Evolutionary conservation across 208 protist genomes (phyloP).

Genomic region (Phytomonas francai): DNA sequence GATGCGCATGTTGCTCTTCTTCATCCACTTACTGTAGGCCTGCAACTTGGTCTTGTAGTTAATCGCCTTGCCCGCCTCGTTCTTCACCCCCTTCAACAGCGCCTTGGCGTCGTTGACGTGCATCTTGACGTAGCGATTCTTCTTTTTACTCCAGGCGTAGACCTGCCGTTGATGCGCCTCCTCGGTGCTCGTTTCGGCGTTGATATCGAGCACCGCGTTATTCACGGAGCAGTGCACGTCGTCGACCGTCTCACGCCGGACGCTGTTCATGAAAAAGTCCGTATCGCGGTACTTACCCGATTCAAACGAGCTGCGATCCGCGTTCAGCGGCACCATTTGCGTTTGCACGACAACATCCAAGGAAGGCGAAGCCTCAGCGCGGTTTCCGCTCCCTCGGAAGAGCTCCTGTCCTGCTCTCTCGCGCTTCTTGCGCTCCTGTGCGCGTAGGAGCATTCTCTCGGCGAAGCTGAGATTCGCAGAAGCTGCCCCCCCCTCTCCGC

Average conservation of each 20-base stretch:
- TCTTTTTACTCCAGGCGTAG: slow-evolving; percentile 91
- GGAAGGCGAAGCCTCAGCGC: not conserved
- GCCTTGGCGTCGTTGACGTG: slow-evolving; percentile 88
- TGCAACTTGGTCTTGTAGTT: slow-evolving; percentile 89
- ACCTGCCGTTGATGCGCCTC: slow-evolving; percentile 81
- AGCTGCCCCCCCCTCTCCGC: not conserved
- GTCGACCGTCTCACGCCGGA: slow-evolving; percentile 44
- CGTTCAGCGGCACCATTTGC: slow-evolving; percentile 4
- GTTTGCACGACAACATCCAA: slow-evolving; percentile 11
- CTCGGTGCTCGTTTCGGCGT: slow-evolving; percentile 77
- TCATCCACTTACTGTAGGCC: slow-evolving; percentile 81
- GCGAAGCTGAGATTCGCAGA: slow-evolving; percentile 51
- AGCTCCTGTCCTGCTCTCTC: too few relatives aligned
- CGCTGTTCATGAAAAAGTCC: slow-evolving; percentile 70
- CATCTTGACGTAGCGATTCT: slow-evolving; percentile 89
- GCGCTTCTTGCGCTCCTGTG: slow-evolving; percentile 79
- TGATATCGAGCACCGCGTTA: slow-evolving; percentile 83
- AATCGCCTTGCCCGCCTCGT: slow-evolving; percentile 89
- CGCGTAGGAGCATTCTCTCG: slow-evolving; percentile 68
- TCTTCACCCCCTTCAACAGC: slow-evolving; percentile 82
- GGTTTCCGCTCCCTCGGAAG: not conserved
- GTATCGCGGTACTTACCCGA: slow-evolving; percentile 60
- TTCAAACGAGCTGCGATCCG: slow-evolving; percentile 18
- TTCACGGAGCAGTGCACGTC: slow-evolving; percentile 84
- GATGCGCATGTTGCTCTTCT: slow-evolving; percentile 90